Percentiles rank a stretch among this genome's conserved stretches.
Conservation (phyloP, 2,329 filamentous ascomycete genomes). For the Uncinocarpus reesii region DNA sequence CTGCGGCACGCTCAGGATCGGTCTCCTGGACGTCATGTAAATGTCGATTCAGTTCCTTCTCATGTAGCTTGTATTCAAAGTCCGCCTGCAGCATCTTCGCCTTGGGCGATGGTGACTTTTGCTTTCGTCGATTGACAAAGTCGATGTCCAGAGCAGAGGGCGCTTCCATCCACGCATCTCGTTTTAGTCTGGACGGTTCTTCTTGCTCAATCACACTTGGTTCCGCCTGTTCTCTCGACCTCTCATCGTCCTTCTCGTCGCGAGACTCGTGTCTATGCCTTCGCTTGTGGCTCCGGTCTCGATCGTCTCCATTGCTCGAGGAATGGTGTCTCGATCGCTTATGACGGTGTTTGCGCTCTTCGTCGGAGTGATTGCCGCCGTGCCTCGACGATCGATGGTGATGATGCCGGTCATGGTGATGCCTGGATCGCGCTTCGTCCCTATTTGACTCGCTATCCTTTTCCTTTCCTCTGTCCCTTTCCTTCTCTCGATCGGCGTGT, state of each 20-base stretch:
- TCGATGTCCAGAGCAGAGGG: constrained; percentile 75
- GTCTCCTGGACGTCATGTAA: constrained; percentile 52
- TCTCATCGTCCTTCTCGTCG: constrained; percentile 35
- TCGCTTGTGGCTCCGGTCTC: constrained; percentile 40
- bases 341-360: constrained; percentile 47
- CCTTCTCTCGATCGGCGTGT: constrained; percentile 26
- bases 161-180: constrained; percentile 92
- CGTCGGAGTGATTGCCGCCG: constrained; percentile 35
- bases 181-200: constrained; percentile 43
- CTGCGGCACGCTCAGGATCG: constrained; percentile 25
- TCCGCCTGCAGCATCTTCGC: constrained; percentile 42
- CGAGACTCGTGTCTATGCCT: constrained; percentile 32
- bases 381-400: constrained; percentile 31
- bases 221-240: neutral
- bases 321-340: constrained; percentile 53
- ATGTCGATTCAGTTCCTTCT: constrained; percentile 69
- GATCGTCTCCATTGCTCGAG: constrained; percentile 42
- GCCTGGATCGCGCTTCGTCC: constrained; percentile 24
- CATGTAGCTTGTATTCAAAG: constrained; percentile 62
- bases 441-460: constrained; percentile 33
- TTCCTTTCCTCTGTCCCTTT: constrained; percentile 26
- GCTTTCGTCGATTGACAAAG: constrained; percentile 54
- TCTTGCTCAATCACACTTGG: constrained; percentile 30
- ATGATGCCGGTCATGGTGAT: constrained; percentile 38
- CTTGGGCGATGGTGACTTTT: constrained; percentile 40